Conservation (phyloP, 768 basidiomycete genomes). For the Tylopilus vinaceipallidus region DNA sequence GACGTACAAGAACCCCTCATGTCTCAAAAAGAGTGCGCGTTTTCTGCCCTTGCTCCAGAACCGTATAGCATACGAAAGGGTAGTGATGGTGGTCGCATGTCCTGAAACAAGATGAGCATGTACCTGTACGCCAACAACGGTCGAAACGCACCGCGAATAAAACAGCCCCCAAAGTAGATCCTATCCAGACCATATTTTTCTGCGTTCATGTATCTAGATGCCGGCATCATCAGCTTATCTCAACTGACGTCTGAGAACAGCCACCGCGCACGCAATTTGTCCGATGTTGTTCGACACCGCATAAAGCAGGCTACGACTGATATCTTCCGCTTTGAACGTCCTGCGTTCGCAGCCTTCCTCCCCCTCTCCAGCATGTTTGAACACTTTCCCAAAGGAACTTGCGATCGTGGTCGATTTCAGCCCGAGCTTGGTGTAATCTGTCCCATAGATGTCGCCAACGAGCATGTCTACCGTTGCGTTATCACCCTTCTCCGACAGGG, state of each 20-base stretch:
- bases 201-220: constrained; percentile 86
- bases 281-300: constrained; percentile 99
- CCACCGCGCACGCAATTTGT: constrained; percentile 89
- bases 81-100: constrained; percentile 95
- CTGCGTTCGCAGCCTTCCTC: constrained; percentile 49
- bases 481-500: constrained; percentile 89
- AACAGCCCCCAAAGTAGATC: constrained; percentile 99
- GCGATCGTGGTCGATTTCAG: constrained; percentile 98
- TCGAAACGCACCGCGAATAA: constrained; percentile 82
- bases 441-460: constrained; percentile 98
- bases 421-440: constrained; percentile 92
- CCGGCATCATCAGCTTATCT: constrained; percentile 13
- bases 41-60: constrained; percentile 99
- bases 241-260: constrained; percentile 5
- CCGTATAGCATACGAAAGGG: constrained; percentile 96
- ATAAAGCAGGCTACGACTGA: constrained; percentile 91
- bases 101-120: constrained; percentile 45
- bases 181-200: constrained; percentile 96
- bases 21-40: constrained; percentile 92
- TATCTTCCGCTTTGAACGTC: constrained; percentile 86
- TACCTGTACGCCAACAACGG: background rate
- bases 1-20: constrained; percentile 95
- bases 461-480: constrained; percentile 97
- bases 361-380: constrained; percentile 70
- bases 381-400: constrained; percentile 97